Evolutionary conservation across 495 filamentous ascomycete genomes (phyloP), one percentile per base, ranked within the genome.

Genomic region (Penicilliopsis zonata): DNA sequence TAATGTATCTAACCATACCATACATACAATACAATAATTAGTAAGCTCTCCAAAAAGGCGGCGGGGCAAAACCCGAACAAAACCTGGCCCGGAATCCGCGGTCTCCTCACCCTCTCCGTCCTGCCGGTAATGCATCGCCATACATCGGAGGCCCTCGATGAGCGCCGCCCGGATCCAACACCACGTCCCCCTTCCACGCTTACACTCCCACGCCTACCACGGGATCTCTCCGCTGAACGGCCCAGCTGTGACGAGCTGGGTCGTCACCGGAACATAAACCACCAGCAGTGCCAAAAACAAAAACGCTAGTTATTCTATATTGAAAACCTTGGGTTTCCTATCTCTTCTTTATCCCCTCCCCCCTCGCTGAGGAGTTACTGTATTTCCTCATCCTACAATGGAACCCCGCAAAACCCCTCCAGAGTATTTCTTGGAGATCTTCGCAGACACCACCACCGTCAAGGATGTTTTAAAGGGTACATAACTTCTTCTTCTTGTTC

Each of bases 391-490:
- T 13, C n/a, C 28, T 21, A 23, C 1, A 10, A 74, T 74, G 69
- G 69, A 74, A 43, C 65, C 64, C 55, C 67, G 65, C 50, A 63
- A 61, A 57, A 68, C 67, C 48, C 74, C 81, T 47, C 82, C 81
- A 44, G 80, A 87, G 53, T 87, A 85, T 61, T 77, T 80, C 38
- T 68, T 88, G 51, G 82, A 88, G 55, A 78, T 85, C 43, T 82
- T 87, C 53, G 78, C 81, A 37, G 83, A 87, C 52, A 80, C 79
- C 28, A 68, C 66, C 16, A 80, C 76, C 42, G 82, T 94, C 42
- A 82, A 82, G 49, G 90, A 96, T 55, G 76, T 98, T 13, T 72
- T 96, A 18, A 84, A 87, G 73, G 88, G 90, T 94, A 42, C 36
- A 35, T 31, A 30, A n/a, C 34, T 27, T 27, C 14, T 27, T 27